These are phyloP conservation scores for Monosporascus sp. DNA, from an alignment of 2,329 filamentous ascomycete genomes.

Conservation along the genomic window DNA sequence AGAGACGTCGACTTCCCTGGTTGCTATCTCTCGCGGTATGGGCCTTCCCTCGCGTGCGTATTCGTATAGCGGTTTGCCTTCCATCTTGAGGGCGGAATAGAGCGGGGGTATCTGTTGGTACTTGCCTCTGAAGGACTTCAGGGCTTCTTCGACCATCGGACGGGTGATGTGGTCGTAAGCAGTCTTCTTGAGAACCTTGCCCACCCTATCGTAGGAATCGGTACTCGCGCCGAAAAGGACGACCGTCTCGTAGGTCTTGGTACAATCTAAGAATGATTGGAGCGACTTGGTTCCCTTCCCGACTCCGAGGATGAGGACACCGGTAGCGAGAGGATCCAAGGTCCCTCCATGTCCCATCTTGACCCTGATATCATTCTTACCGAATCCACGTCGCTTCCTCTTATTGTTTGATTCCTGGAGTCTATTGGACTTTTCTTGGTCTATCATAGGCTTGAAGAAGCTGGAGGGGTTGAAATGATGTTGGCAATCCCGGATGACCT, in stretches of 20 bases:
- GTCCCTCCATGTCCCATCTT: conserved; percentile 97
- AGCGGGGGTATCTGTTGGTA: conserved; percentile 88
- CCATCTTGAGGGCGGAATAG: conserved; percentile 86
- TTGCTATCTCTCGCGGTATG: conserved; percentile 78
- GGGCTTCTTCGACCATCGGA: conserved; percentile 69
- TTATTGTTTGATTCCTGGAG: conserved; percentile 53
- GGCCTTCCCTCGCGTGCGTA: conserved; percentile 87
- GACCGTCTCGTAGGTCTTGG: conserved; percentile 86
- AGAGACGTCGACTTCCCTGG: conserved; percentile 70
- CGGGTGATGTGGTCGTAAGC: conserved; percentile 77
- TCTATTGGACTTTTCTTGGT: conserved; percentile 52
- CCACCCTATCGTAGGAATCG: conserved; percentile 84
- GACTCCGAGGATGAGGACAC: conserved; percentile 83
- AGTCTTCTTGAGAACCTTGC: conserved; percentile 72
- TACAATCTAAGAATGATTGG: conserved; percentile 74
- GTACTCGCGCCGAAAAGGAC: conserved; percentile 89
- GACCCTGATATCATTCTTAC: conserved; percentile 60
- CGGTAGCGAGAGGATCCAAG: conserved; percentile 87
- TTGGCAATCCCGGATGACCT: conserved; percentile 86
- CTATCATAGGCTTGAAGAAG: conserved; percentile 73
- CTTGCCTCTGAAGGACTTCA: conserved; percentile 71
- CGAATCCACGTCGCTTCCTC: conserved; percentile 50
- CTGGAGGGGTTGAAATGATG: conserved; percentile 73
- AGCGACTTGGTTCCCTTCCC: conserved; percentile 84
- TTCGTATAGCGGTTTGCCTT: conserved; percentile 93